These are phyloP conservation scores for Cercospora sojina DNA, from an alignment of 2,329 filamentous ascomycete genomes.

Conservation along the genomic window DNA sequence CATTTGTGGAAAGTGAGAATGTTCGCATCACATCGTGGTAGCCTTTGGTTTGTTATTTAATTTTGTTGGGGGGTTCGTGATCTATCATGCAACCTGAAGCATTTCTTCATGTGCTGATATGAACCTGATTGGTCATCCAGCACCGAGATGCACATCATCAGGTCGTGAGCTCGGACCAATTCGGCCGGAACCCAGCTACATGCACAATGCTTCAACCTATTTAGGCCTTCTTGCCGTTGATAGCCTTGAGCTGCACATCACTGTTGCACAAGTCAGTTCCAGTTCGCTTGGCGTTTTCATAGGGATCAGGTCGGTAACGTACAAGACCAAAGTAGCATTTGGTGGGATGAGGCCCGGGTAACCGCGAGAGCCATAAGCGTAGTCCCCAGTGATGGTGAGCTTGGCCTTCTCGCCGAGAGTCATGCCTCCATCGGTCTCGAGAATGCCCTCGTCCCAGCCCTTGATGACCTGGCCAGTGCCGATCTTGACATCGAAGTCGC, in stretches of 20 bases:
- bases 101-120: not conserved
- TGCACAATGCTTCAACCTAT: not conserved
- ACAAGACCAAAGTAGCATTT: constrained; percentile 79
- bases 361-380: constrained; percentile 64
- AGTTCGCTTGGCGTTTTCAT: not conserved
- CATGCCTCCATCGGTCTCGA: constrained; percentile 60
- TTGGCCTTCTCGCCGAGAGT: constrained; percentile 85
- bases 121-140: not conserved
- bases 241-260: constrained; percentile 67
- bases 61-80: not conserved
- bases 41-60: not conserved
- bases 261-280: constrained; percentile 42
- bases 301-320: constrained; percentile 47
- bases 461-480: constrained; percentile 82
- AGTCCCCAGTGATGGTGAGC: constrained; percentile 74
- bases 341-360: constrained; percentile 76
- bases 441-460: constrained; percentile 77
- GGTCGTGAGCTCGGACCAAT: not conserved
- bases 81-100: not conserved
- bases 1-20: not conserved
- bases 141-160: not conserved
- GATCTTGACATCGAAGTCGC: constrained; percentile 74
- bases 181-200: not conserved
- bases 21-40: not conserved
- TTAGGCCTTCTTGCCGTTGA: constrained; percentile 50